Conservation (phyloP, 1,284 basidiomycete genomes). For the Ganoderma sinense region DNA sequence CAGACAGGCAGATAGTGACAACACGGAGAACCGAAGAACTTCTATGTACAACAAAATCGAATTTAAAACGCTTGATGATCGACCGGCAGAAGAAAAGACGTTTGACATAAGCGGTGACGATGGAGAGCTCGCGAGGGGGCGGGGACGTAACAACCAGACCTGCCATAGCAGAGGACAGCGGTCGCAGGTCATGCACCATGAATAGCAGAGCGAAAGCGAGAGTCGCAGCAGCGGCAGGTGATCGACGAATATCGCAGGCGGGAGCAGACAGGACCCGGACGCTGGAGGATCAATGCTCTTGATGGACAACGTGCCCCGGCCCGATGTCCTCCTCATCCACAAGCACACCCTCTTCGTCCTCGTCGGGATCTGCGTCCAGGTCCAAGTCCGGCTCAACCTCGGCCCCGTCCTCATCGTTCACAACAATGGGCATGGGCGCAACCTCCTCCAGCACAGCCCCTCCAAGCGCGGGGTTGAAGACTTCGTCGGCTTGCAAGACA, state of each 20-base stretch:
- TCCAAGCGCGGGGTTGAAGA: no score
- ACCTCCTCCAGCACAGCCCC: neutral
- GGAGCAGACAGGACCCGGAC: neutral
- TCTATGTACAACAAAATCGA: neutral
- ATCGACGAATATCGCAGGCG: neutral
- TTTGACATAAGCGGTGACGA: neutral
- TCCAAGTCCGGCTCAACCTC: conserved; percentile 24
- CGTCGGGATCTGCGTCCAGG: conserved; percentile 28
- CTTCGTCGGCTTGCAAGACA: conserved; percentile 13
- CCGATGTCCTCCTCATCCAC: conserved; percentile 41
- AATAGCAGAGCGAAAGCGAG: neutral
- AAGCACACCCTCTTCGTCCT: conserved; percentile 39
- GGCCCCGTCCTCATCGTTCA: conserved; percentile 17
- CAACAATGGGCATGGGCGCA: conserved; percentile 2
- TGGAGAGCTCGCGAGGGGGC: neutral
- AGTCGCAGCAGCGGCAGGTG: neutral
- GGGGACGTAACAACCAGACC: neutral
- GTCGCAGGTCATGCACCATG: no score
- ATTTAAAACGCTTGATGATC: neutral
- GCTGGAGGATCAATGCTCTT: conserved; percentile 34
- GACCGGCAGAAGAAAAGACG: neutral
- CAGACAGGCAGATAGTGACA: neutral
- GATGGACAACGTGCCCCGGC: conserved; percentile 39
- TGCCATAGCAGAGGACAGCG: neutral
- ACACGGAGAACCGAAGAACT: neutral